Conservation (phyloP, 331 rosid genomes). For the Prunus yedoensis region DNA sequence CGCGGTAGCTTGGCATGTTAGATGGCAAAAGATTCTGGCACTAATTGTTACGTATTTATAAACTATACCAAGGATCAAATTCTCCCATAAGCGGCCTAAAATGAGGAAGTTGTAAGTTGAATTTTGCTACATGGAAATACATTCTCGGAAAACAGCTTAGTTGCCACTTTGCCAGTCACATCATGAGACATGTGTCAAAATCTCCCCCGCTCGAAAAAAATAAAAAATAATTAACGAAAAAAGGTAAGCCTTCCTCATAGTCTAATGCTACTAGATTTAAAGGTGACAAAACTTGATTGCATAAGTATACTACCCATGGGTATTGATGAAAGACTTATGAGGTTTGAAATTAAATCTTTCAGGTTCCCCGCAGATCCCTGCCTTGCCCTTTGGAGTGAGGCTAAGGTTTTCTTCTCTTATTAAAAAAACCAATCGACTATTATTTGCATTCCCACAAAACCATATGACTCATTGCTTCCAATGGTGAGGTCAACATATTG, state of each 20-base stretch:
- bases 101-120: background rate
- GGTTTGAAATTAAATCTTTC: background rate
- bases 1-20: too few species aligned
- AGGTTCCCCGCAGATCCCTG: background rate
- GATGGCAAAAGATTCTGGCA: too few species aligned
- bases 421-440: background rate
- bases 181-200: background rate
- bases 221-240: background rate
- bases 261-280: background rate
- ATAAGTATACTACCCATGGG: background rate
- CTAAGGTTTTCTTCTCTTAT: conserved; percentile 18
- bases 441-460: background rate
- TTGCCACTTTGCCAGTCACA: conserved; percentile 1
- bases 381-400: conserved; percentile 26
- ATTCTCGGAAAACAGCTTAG: background rate
- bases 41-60: too few species aligned
- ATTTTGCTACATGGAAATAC: background rate
- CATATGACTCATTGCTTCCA: background rate
- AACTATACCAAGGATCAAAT: too few species aligned
- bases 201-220: background rate
- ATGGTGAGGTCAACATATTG: background rate
- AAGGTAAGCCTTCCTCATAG: background rate
- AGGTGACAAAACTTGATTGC: background rate
- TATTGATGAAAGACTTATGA: too few species aligned
- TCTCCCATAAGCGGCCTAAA: background rate